phyloP scores from a whole-genome alignment of 2,329 filamentous ascomycete genomes.

The Elsinoe fawcettii region DNA sequence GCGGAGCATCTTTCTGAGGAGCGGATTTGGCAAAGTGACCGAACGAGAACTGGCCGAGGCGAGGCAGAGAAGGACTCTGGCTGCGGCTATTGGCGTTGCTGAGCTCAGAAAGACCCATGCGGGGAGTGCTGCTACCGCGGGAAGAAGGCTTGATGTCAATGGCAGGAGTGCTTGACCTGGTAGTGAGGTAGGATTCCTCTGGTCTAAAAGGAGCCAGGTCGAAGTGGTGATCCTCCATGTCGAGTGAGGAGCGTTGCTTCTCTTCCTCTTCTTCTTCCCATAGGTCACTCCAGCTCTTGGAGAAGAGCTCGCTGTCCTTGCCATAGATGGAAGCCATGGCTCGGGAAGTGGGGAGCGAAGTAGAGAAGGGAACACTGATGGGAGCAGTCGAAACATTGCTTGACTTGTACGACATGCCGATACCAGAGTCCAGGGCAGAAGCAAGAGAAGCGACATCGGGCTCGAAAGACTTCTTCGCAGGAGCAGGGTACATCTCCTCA shows the following conservation, averaged over 20 bases:
- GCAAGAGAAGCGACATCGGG: slow-evolving; percentile 72
- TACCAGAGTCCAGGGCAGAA: slow-evolving; percentile 74
- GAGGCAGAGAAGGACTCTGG: slow-evolving; percentile 17
- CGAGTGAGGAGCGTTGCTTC: slow-evolving; percentile 41
- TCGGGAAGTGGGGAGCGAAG: slow-evolving; percentile 56
- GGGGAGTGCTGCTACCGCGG: slow-evolving; percentile 42
- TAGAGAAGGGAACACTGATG: slow-evolving; percentile 61
- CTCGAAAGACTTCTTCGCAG: slow-evolving; percentile 61
- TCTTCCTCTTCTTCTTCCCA: slow-evolving; percentile 89
- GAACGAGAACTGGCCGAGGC: slow-evolving; percentile 22
- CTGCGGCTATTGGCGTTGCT: slow-evolving; percentile 45
- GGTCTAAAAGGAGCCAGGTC: slow-evolving; percentile 38
- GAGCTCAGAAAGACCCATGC: slow-evolving; percentile 47
- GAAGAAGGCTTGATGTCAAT: slow-evolving; percentile 39
- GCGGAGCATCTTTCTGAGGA: slow-evolving; percentile 51
- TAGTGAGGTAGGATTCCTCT: slow-evolving; percentile 48
- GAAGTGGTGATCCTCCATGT: slow-evolving; percentile 32
- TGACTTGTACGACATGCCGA: slow-evolving; percentile 75
- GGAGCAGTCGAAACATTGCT: slow-evolving; percentile 48
- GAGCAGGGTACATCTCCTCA: slow-evolving; percentile 79
- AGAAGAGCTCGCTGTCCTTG: slow-evolving; percentile 67
- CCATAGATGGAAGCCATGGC: slow-evolving; percentile 76
- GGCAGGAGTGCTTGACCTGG: slow-evolving; percentile 18
- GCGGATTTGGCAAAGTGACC: slow-evolving; percentile 25
- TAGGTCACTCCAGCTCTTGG: slow-evolving; percentile 98